Conservation (phyloP, 805 yeast genomes). For the Lachancea nothofagi region DNA sequence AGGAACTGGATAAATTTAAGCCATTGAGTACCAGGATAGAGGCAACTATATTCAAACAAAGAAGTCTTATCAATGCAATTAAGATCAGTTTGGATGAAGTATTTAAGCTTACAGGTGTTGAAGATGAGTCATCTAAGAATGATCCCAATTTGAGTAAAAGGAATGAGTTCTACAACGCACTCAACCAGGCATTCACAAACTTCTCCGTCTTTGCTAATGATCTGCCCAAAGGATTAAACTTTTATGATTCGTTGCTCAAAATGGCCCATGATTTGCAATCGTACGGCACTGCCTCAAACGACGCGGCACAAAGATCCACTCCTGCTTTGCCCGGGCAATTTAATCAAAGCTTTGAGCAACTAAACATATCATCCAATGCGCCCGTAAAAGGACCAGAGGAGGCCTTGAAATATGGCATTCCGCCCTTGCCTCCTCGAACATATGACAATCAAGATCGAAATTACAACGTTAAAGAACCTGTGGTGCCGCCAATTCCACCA, state of each 20-base stretch:
- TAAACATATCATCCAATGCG: conserved; percentile 1
- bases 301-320: neutral
- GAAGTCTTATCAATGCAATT: conserved; percentile 41
- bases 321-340: neutral
- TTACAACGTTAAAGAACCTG: neutral
- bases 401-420: neutral
- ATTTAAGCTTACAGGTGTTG: conserved; percentile 40
- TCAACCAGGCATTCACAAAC: conserved; percentile 45
- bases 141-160: conserved; percentile 31
- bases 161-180: conserved; percentile 36
- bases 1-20: conserved; percentile 71
- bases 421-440: conserved; percentile 16
- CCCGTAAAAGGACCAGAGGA: neutral
- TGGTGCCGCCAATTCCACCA: conserved; percentile 21
- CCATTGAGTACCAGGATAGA: conserved; percentile 63
- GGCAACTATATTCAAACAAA: conserved; percentile 62
- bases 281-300: neutral
- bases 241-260: conserved; percentile 47
- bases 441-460: conserved; percentile 1
- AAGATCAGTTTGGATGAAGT: conserved; percentile 44
- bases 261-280: conserved; percentile 22
- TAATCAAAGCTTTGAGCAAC: conserved; percentile 2
- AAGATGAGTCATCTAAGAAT: conserved; percentile 37
- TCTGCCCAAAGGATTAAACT: conserved; percentile 51
- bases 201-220: conserved; percentile 62